phyloP scores from a whole-genome alignment of 331 rosid species.

The Cydonia oblonga region DNA sequence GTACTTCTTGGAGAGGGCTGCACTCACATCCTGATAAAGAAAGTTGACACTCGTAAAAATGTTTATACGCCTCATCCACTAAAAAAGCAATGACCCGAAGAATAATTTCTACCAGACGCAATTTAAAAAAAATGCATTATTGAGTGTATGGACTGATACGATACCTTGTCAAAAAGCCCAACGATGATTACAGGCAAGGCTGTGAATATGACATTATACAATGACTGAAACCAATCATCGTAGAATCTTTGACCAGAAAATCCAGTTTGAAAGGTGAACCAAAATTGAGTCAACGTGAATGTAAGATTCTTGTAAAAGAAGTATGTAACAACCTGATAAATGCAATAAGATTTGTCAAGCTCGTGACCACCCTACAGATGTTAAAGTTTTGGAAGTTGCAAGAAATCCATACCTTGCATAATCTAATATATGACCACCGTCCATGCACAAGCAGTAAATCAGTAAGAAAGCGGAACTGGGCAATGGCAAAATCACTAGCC shows the following conservation, averaged over 20 bases:
- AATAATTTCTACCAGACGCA: not conserved
- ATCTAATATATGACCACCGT: conserved; percentile 92
- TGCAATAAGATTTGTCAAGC: conserved; percentile 3
- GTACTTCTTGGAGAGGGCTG: conserved; percentile 84
- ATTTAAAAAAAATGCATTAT: not conserved
- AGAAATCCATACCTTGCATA: conserved; percentile 69
- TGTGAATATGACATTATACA: conserved; percentile 85
- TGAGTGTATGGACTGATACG: conserved; percentile 8
- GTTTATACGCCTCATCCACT: not conserved
- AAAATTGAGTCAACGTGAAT: conserved; percentile 90
- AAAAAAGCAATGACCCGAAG: not conserved
- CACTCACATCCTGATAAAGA: conserved; percentile 75
- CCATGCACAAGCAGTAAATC: conserved; percentile 98
- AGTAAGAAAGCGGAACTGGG: conserved; percentile 84
- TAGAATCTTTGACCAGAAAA: conserved; percentile 97
- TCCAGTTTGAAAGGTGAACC: conserved; percentile 98
- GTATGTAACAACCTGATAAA: conserved; percentile 77
- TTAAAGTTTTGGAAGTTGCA: not conserved
- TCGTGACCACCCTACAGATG: not conserved
- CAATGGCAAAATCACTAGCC: conserved; percentile 99
- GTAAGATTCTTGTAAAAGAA: conserved; percentile 97
- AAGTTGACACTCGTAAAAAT: not conserved
- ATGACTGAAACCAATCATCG: conserved; percentile 92
- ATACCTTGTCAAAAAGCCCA: conserved; percentile 90
- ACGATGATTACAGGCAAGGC: conserved; percentile 91